Evolutionary conservation across 2,329 filamentous ascomycete genomes (phyloP), one percentile per base, ranked within the genome.

Genomic region (Penicillium concentricum): DNA sequence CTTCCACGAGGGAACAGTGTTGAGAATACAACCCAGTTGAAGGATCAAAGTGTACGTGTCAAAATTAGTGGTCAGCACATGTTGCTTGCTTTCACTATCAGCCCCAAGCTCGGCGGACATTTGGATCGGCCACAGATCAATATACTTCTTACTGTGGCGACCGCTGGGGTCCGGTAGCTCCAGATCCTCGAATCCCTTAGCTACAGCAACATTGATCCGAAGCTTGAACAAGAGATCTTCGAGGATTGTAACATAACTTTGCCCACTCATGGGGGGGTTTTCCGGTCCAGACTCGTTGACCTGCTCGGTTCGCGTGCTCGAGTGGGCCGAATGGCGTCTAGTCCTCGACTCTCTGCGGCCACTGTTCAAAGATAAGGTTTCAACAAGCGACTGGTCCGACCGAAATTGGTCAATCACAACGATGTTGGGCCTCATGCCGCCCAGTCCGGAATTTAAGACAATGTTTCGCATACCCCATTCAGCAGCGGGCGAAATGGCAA

Each of bases 91-190:
- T 68, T 85, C 84, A 1, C 81, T 82, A 61, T 88, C 86, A 1
- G 87, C 80, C 0, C 85, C 84, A 34, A 94, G 84, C 66, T 93
- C 90, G 1, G 91, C 91, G 6, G 91, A 93, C 90, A 96, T 96
- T 63, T 96, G 92, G 51, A 96, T 94, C 0, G 91, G 91, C 91
- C 91, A 96, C 5, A 96, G 77, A 67, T 96, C 91, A 59, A 96
- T 90, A 67, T 88, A 93, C 67, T 86, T 90, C 69, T 93, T 93
- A 4, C 78, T 79, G 51, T 87, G 84, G 18, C 71, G 68, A 4
- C 81, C 81, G 38, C 85, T 79, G 0, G 79, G 72, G 20, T 83
- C 80, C 0, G 91, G 91, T 0, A 91, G 83, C 67, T 94, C 89
- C 2, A 96, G 78, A 1, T 84, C 76, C 51, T 91, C 85, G 61